Percentiles rank a stretch among this genome's conserved stretches.
phyloP scores from a whole-genome alignment of 805 yeast species.

The Candida railenensis region DNA sequence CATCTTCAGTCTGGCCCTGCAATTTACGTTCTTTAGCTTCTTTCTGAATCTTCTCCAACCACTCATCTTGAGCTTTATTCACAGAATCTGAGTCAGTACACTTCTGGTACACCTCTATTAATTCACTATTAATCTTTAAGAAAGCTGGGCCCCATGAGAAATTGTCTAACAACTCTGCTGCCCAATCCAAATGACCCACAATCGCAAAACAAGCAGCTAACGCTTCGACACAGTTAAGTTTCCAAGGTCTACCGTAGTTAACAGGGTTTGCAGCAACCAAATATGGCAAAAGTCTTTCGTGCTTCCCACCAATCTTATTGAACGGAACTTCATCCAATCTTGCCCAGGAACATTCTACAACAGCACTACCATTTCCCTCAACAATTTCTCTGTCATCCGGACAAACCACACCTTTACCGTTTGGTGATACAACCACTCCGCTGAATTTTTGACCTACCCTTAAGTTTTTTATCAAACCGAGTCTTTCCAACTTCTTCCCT shows the following conservation, averaged over 20 bases:
- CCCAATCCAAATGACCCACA: slow-evolving; percentile 90
- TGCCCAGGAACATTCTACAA: slow-evolving; percentile 99
- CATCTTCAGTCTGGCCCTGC: slow-evolving; percentile 52
- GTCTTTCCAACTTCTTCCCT: slow-evolving; percentile 87
- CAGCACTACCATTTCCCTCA: slow-evolving; percentile 86
- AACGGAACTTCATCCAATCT: slow-evolving; percentile 96
- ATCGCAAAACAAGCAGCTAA: slow-evolving; percentile 96
- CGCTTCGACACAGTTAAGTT: slow-evolving; percentile 94
- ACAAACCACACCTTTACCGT: slow-evolving; percentile 85
- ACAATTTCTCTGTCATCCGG: slow-evolving; percentile 81
- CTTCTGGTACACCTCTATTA: slow-evolving; percentile 67
- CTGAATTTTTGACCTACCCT: slow-evolving; percentile 91
- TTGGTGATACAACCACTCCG: slow-evolving; percentile 91
- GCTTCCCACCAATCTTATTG: slow-evolving; percentile 82
- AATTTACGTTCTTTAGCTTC: slow-evolving; percentile 65
- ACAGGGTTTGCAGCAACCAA: slow-evolving; percentile 96
- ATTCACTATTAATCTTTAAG: slow-evolving; percentile 75
- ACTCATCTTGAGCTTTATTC: slow-evolving; percentile 65
- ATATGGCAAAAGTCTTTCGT: slow-evolving; percentile 86
- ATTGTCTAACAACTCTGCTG: slow-evolving; percentile 66
- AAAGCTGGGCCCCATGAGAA: slow-evolving; percentile 96
- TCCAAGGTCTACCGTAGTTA: slow-evolving; percentile 96
- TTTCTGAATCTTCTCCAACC: slow-evolving; percentile 66
- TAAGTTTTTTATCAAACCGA: slow-evolving; percentile 76
- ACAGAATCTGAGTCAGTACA: slow-evolving; percentile 84